Evolutionary conservation across 176 grass and related monocot genomes (phyloP), one percentile per base, ranked within the genome.

Genomic region (Aegilops sharonensis): DNA sequence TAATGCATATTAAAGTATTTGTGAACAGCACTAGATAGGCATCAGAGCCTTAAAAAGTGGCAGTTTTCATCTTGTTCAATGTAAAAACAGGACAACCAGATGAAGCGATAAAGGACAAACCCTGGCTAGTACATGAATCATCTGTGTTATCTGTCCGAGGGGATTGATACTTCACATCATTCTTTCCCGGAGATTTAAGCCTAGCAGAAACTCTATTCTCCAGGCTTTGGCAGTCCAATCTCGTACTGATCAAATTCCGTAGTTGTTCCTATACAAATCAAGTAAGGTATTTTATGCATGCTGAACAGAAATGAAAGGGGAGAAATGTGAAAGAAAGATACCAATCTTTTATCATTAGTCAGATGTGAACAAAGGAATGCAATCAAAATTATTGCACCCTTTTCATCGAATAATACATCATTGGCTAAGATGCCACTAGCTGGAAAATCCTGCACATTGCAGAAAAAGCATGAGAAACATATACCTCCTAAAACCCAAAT

Each of bases 291-390:
- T 62, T 77, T 14, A 83, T 43, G 20, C 79, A 64, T 80, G 23
- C 4, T 79, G 62, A 64, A 52, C 37, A 65, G 18, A 48, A 75
- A 88, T 42, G 73, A 12, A 70, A 56, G 3, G 60, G 37, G 21
- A 79, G 77, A 30, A 45, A 75, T 81, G 66, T 59, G 69, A 67
- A 76, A 79, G 56, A 85, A 86, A 87, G 12, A 68, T 83, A 94
- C 93, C 90, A 92, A 61, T 88, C 72, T 78, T 86, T 78, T 64
- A 25, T 64, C 80, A 85, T 80, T 83, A 65, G 63, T 80, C 31
- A 94, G 75, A 92, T 90, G 85, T 52, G 93, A 85, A 66, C 24
- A 87, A 77, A 94, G 64, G 68, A 94, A 92, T 13, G 85, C 82
- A 31, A 92, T 83, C 42, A 92, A 54, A 86, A 94, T 60, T 79